Evolutionary conservation across 257 asterid species (phyloP).

Genomic region (Nicotiana paniculata): DNA sequence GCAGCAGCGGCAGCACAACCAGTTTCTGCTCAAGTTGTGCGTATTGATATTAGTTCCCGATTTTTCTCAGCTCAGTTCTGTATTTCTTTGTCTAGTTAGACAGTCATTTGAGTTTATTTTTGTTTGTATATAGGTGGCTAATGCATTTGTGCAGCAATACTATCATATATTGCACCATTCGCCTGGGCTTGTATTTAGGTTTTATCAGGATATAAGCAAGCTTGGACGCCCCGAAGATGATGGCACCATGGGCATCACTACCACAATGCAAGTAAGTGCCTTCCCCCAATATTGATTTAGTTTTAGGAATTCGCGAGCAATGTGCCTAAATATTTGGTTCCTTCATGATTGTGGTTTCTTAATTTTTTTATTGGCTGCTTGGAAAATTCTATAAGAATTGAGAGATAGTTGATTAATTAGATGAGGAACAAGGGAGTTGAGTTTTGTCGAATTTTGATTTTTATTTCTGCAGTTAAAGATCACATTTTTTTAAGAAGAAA

Average conservation of each 20-base stretch:
- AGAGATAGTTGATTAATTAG: background rate
- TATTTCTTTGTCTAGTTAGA: background rate
- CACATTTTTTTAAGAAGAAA: background rate
- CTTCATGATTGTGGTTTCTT: background rate
- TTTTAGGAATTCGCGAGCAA: background rate
- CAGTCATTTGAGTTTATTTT: conserved; percentile 1
- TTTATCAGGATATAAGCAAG: conserved; percentile 79
- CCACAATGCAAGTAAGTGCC: conserved; percentile 69
- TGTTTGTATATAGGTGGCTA: conserved; percentile 53
- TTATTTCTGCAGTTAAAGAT: background rate
- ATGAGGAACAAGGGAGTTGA: background rate
- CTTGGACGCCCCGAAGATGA: conserved; percentile 84
- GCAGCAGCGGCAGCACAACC: conserved; percentile 32
- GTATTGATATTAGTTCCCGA: conserved; percentile 12
- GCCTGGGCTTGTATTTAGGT: conserved; percentile 64
- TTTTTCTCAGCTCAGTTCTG: background rate
- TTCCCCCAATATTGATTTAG: background rate
- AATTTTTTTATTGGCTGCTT: background rate
- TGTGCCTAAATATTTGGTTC: background rate
- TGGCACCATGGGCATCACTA: conserved; percentile 67
- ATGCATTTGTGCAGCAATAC: conserved; percentile 86
- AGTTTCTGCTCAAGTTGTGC: conserved; percentile 61
- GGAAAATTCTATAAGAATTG: background rate
- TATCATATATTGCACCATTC: conserved; percentile 76
- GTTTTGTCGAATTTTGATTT: background rate